Percentiles rank a stretch among this genome's conserved stretches.
These are phyloP conservation scores for Russula brevipes DNA, from an alignment of 768 basidiomycete genomes.

Conservation along the genomic window DNA sequence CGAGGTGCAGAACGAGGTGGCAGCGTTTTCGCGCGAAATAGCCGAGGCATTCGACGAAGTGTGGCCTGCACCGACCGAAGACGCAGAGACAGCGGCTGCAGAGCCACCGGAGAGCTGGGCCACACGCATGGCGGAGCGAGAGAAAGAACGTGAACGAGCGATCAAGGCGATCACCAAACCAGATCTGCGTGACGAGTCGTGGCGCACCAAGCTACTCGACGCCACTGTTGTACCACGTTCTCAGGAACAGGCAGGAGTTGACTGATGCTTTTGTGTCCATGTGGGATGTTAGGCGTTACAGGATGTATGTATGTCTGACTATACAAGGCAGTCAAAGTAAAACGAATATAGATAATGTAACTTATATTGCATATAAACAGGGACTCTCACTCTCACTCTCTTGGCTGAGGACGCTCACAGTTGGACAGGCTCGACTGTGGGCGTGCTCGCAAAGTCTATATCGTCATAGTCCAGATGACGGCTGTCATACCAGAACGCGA, in stretches of 20 bases:
- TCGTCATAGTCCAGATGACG: conserved; percentile 21
- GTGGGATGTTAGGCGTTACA: not conserved
- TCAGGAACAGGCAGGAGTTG: not conserved
- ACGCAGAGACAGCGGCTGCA: conserved; percentile 30
- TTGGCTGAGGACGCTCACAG: not conserved
- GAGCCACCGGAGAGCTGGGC: conserved; percentile 23
- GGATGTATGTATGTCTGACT: not conserved
- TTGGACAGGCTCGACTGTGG: conserved; percentile 9
- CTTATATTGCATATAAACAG: not conserved
- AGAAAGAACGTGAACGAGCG: conserved; percentile 22
- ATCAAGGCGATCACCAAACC: conserved; percentile 20
- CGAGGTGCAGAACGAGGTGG: conserved; percentile 56
- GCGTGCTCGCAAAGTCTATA: conserved; percentile 10
- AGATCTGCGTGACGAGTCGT: conserved; percentile 18
- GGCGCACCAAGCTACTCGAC: conserved; percentile 19
- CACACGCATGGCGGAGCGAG: conserved; percentile 21
- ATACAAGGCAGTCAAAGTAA: not conserved
- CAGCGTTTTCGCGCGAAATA: conserved; percentile 53
- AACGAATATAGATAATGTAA: not conserved
- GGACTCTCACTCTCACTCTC: not conserved
- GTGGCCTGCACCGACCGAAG: conserved; percentile 48
- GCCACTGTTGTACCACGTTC: not conserved
- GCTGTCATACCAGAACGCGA: conserved; percentile 25
- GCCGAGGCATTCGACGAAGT: conserved; percentile 54
- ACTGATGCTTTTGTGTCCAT: not conserved